Percentiles rank a stretch among this genome's conserved stretches.
phyloP scores from a whole-genome alignment of 495 filamentous ascomycete genomes.

The Daldinia concentrica region DNA sequence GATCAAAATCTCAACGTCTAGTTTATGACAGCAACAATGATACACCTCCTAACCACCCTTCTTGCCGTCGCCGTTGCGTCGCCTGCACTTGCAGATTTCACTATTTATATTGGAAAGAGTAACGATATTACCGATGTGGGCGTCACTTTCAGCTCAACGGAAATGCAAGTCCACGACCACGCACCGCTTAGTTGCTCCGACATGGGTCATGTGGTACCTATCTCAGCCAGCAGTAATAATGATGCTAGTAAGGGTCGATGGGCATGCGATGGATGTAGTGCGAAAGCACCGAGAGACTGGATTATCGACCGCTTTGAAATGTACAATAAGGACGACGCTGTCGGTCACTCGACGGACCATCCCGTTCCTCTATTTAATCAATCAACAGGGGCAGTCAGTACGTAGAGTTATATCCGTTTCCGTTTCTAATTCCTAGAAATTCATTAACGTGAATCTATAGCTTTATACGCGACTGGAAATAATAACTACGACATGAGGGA shows the following conservation, averaged over 20 bases:
- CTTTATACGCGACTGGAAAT: conserved; percentile 27
- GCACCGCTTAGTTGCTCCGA: conserved; percentile 36
- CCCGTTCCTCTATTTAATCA: conserved; percentile 30
- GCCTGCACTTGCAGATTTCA: conserved; percentile 18
- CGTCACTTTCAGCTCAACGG: conserved; percentile 24
- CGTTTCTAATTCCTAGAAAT: not conserved
- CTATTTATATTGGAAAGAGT: conserved; percentile 29
- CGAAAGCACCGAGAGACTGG: conserved; percentile 30
- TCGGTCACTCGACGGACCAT: conserved; percentile 26
- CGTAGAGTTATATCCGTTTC: not conserved
- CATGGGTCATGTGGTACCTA: conserved; percentile 24
- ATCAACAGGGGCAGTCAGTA: conserved; percentile 39
- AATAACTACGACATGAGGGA: conserved; percentile 37
- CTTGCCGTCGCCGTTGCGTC: not conserved
- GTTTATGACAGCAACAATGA: conserved; percentile 9
- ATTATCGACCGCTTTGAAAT: conserved; percentile 34
- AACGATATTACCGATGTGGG: conserved; percentile 39
- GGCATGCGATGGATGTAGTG: conserved; percentile 39
- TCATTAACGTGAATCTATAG: conserved; percentile 19
- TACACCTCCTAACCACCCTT: not conserved
- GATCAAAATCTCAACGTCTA: not conserved
- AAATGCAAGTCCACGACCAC: conserved; percentile 30
- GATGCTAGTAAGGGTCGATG: conserved; percentile 39
- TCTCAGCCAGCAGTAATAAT: conserved; percentile 30
- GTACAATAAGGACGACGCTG: conserved; percentile 30